Evolutionary conservation across 2,329 filamentous ascomycete species (phyloP), one percentile per base, ranked within the genome.

Genomic region (Hypoxylon sp.): DNA sequence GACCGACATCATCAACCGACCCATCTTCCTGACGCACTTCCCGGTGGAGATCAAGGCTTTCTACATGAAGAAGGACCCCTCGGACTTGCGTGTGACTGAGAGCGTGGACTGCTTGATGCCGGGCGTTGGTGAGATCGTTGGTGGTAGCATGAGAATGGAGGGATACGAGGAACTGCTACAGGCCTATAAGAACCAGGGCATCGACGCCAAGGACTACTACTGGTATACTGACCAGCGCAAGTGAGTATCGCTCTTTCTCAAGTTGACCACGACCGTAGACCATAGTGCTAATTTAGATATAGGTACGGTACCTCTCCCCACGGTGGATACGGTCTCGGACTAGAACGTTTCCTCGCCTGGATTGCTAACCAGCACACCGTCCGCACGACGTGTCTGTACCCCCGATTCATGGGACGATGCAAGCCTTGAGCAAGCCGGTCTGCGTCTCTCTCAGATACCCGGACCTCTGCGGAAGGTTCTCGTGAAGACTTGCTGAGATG

Each of bases 201-300:
- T 98, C 77, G 88, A 92, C 72, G 88, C 93, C 19, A 87, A 86
- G 71, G 89, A 90, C 47, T 98, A 98, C 82, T 98, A 96, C 85
- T 99, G 95, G 95, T 99, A 98, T 82, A 96, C 93, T 30, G 95
- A 97, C 81, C 93, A 97, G 86, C 86, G 94, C 76, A 97, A 95
- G 92, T 94, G 80, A 84, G 90, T 88, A 39, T 26, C 53, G 32
- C 24, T 54, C 58, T 28, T 43, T 17, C 15, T 39, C 37, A 5
- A 17, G 4, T 17, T 39, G n/a, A 17, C 32, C 37, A 65, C 44
- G 70, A 49, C 26, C 44, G 37, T 17, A n/a, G n/a, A n/a, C n/a
- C n/a, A n/a, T n/a, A n/a, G 48, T n/a, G 52, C 41, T 73, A 67
- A 72, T 24, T 11, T 64, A 39, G 26, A 19, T 55, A 43, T 67